These are phyloP conservation scores for Pichia cactophila DNA, from an alignment of 1,139 yeast species.

Conservation along the genomic window DNA sequence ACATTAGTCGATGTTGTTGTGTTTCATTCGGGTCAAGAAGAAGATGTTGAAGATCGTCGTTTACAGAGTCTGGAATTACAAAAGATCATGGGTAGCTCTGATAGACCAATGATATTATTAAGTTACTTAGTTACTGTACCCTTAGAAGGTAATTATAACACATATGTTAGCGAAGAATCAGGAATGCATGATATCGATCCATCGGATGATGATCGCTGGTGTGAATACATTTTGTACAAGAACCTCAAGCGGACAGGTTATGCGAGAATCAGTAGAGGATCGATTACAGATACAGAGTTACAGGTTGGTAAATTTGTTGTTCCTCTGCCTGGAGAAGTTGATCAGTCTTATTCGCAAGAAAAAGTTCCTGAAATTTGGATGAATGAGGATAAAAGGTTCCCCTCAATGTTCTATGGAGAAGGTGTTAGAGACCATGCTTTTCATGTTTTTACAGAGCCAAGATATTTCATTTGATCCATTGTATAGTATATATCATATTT, in stretches of 20 bases:
- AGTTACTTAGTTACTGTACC: constrained; percentile 90
- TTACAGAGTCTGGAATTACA: constrained; percentile 74
- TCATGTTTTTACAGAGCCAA: constrained; percentile 88
- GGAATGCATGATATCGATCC: constrained; percentile 93
- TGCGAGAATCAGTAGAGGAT: constrained; percentile 87
- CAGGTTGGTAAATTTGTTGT: constrained; percentile 89
- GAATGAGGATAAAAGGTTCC: constrained; percentile 64
- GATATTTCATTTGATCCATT: constrained; percentile 43
- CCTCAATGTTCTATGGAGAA: constrained; percentile 76
- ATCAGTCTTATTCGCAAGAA: constrained; percentile 22
- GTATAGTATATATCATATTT: too few species aligned
- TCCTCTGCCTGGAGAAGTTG: constrained; percentile 33
- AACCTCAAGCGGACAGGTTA: constrained; percentile 83
- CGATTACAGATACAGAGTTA: constrained; percentile 93
- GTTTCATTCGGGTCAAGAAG: constrained; percentile 97
- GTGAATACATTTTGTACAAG: constrained; percentile 89
- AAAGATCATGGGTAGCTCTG: constrained; percentile 70
- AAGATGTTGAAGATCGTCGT: constrained; percentile 88
- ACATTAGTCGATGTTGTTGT: constrained; percentile 84
- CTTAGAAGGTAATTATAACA: constrained; percentile 80
- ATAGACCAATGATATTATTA: constrained; percentile 71
- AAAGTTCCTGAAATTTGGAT: constrained; percentile 34
- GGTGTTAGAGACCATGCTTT: constrained; percentile 91
- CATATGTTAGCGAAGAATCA: constrained; percentile 74
- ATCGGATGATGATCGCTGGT: constrained; percentile 96